A percentile compares a stretch with the other conserved stretches of the same genome.
Evolutionary conservation across 495 filamentous ascomycete genomes (phyloP).

Genomic region (Penicillium alfredii): DNA sequence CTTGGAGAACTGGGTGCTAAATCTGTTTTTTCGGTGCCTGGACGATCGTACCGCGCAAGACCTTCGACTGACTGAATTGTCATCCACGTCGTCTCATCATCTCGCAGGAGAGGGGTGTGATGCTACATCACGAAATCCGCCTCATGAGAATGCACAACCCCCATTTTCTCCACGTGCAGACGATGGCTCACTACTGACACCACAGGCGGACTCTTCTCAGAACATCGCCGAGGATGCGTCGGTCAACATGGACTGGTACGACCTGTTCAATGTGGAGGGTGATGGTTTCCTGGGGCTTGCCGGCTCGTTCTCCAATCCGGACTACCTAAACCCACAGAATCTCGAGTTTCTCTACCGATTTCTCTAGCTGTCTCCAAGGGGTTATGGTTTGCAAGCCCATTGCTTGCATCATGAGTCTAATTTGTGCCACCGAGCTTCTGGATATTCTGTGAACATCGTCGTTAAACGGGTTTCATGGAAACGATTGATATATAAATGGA

Average conservation of each 20-base stretch:
- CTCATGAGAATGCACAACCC: background rate
- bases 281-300: conserved; percentile 31
- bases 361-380: too few species aligned
- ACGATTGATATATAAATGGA: too few species aligned
- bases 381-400: too few species aligned
- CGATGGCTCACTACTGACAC: background rate
- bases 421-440: too few species aligned
- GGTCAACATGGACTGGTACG: conserved; percentile 33
- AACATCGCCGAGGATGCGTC: conserved; percentile 10
- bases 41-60: conserved; percentile 39
- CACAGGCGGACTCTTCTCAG: background rate
- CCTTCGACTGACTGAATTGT: conserved; percentile 23
- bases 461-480: too few species aligned
- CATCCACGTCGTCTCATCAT: conserved; percentile 2
- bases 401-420: too few species aligned
- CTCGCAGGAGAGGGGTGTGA: background rate
- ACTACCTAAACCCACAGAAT: conserved; percentile 35
- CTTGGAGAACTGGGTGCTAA: conserved; percentile 42
- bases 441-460: too few species aligned
- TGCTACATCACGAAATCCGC: background rate
- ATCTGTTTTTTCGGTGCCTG: conserved; percentile 42
- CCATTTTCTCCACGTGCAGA: background rate
- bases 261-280: conserved; percentile 32
- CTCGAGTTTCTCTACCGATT: conserved; percentile 39
- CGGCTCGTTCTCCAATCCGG: conserved; percentile 24